A percentile compares a stretch with the other conserved stretches of the same genome.
These are phyloP conservation scores for Kokia cookei DNA, from an alignment of 441 rosid genomes.

Conservation along the genomic window DNA sequence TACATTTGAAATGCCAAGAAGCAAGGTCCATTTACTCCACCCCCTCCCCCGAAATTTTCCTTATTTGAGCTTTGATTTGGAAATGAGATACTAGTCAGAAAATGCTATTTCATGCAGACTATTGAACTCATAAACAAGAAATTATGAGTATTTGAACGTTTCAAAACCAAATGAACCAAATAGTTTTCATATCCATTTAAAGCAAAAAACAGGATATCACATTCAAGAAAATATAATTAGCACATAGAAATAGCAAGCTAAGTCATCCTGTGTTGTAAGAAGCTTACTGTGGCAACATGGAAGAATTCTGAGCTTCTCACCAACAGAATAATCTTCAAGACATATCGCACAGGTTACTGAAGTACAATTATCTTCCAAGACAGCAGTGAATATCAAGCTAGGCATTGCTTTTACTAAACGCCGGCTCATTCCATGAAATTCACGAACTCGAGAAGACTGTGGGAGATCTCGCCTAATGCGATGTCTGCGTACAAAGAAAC, in stretches of 20 bases:
- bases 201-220: not conserved
- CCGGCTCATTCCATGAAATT: slow-evolving; percentile 93
- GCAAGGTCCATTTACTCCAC: not conserved
- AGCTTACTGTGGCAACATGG: slow-evolving; percentile 92
- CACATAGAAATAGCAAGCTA: not conserved
- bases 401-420: slow-evolving; percentile 97
- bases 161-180: slow-evolving; percentile 1
- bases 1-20: not conserved
- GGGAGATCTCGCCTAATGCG: slow-evolving; percentile 66
- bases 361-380: slow-evolving; percentile 84
- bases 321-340: slow-evolving; percentile 86
- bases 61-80: not conserved
- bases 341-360: slow-evolving; percentile 88
- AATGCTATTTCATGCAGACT: not conserved
- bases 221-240: not conserved
- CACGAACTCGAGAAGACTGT: slow-evolving; percentile 51
- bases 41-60: not conserved
- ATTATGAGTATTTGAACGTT: not conserved
- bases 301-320: slow-evolving; percentile 84
- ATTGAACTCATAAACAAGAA: not conserved
- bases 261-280: not conserved
- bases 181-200: not conserved
- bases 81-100: not conserved
- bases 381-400: slow-evolving; percentile 68
- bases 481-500: slow-evolving; percentile 96